These are phyloP conservation scores for Tinospora cordifolia DNA, from an alignment of 164 flowering plant species.

Conservation along the genomic window DNA sequence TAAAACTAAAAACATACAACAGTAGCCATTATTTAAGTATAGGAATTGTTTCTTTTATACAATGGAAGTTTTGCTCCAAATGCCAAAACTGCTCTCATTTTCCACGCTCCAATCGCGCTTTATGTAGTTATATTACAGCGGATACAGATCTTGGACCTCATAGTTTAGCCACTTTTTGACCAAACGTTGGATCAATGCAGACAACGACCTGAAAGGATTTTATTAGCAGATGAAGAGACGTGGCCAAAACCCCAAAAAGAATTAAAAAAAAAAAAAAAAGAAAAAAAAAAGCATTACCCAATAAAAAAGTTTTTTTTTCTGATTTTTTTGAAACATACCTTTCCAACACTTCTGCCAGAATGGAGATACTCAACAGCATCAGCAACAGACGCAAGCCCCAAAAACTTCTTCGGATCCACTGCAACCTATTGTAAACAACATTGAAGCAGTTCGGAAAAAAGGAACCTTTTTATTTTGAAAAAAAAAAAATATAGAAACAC, in stretches of 20 bases:
- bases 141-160: slow-evolving; percentile 19
- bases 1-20: too few species aligned
- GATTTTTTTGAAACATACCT: too few species aligned
- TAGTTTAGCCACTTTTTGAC: slow-evolving; percentile 46
- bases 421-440: slow-evolving; percentile 36
- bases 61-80: background rate
- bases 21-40: background rate
- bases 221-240: background rate
- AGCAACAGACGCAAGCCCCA: slow-evolving; percentile 69
- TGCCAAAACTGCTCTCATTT: background rate
- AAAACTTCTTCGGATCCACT: slow-evolving; percentile 67
- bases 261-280: background rate
- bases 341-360: slow-evolving; percentile 92
- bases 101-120: background rate
- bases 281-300: too few species aligned
- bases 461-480: background rate
- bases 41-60: background rate
- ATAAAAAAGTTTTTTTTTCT: too few species aligned
- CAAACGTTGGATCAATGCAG: slow-evolving; percentile 66
- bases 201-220: slow-evolving; percentile 69
- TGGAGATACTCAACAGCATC: slow-evolving; percentile 98
- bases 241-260: too few species aligned
- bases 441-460: background rate
- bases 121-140: background rate
- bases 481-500: too few species aligned